A percentile compares a stretch with the other conserved stretches of the same genome.
Conservation (phyloP, 2,329 filamentous ascomycete species). For the Aspergillus brasiliensis region DNA sequence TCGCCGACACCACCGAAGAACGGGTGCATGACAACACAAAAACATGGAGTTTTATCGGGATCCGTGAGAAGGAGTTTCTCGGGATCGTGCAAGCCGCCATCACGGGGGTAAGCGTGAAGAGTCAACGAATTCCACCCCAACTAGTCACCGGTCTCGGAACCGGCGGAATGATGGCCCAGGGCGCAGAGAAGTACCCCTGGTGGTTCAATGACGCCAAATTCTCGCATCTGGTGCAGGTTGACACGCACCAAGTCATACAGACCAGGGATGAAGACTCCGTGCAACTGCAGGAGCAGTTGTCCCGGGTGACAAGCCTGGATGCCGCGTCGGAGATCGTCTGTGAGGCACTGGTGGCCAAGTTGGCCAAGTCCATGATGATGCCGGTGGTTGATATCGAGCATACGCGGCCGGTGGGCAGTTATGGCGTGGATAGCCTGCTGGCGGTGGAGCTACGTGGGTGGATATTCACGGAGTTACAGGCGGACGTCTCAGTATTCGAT, state of each 20-base stretch:
- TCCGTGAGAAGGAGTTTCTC: not conserved
- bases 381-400: not conserved
- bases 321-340: not conserved
- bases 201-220: not conserved
- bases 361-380: not conserved
- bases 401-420: not conserved
- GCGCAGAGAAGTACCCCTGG: not conserved
- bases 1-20: not conserved
- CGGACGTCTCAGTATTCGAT: not conserved
- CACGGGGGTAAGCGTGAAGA: not conserved
- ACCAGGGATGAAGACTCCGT: not conserved
- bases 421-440: constrained; percentile 5
- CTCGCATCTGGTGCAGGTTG: not conserved
- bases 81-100: not conserved
- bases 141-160: not conserved
- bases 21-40: not conserved
- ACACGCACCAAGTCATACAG: not conserved
- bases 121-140: not conserved
- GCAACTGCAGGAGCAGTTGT: not conserved
- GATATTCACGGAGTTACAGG: not conserved
- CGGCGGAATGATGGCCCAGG: not conserved
- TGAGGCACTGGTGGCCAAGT: not conserved
- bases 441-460: not conserved
- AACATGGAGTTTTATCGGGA: not conserved
- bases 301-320: not conserved